Evolutionary conservation across 345 rosid species (phyloP).

Genomic region (Eucalyptus sp.): DNA sequence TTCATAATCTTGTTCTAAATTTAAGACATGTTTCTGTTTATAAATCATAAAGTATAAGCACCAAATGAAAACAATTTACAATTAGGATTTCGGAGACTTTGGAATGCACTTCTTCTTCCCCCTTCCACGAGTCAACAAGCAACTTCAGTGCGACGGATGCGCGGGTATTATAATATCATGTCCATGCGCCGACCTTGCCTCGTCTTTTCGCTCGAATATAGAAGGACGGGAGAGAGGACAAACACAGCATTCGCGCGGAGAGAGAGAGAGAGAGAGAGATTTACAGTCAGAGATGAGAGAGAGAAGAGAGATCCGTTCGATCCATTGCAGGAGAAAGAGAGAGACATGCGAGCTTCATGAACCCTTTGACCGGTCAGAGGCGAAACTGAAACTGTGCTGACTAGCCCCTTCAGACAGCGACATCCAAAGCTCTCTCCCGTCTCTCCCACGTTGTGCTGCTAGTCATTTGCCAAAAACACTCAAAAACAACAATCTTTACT

Average conservation of each 20-base stretch:
- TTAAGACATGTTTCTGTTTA: neutral
- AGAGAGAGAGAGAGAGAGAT: neutral
- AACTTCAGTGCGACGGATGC: neutral
- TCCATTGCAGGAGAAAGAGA: neutral
- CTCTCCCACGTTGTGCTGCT: neutral
- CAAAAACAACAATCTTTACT: neutral
- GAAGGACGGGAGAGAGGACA: neutral
- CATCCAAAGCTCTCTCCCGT: neutral
- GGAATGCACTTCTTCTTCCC: neutral
- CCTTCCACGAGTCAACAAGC: neutral
- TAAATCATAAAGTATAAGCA: neutral
- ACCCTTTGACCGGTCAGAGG: neutral
- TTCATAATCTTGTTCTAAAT: neutral
- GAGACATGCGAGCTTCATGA: neutral
- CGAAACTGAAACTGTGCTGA: neutral
- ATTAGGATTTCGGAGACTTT: neutral
- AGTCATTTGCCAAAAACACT: neutral
- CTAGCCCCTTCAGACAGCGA: neutral
- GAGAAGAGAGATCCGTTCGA: neutral
- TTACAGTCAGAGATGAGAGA: neutral
- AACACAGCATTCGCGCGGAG: neutral
- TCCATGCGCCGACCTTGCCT: neutral
- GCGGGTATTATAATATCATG: neutral
- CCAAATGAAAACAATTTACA: neutral
- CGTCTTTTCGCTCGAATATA: neutral